Base-by-base conservation (phyloP, 345 rosid species). In the Eucalyptus fibrosa region DNA sequence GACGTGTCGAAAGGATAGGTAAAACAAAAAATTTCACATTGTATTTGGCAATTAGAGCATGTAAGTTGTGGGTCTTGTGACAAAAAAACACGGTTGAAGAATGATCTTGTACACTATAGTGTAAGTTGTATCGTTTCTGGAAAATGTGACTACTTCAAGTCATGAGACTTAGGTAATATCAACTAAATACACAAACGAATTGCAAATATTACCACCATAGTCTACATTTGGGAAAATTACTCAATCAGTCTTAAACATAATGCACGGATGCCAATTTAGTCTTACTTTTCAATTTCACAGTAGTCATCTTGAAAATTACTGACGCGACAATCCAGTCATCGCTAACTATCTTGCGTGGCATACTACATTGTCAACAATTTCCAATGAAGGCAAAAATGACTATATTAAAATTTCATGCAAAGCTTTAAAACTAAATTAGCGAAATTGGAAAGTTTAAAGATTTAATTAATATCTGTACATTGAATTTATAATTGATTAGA, bases 271-370 rank as follows among this genome's bases (percentile, higher is more conserved):
- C 30, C 19, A 65, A 65, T 65, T n/a, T 1, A 7, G 10, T 65
- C 21, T 53, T 28, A 62, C 4, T 28, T 28, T 62, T 3, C 9
- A 62, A 62, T 62, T 62, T 28, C 18, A 7, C 1, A 0, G 3
- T 62, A 28, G 18, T 62, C 69, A 12, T 62, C 30, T 6, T 1
- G 8, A 15, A 30, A 59, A 59, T 1, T 8, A 28, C 1, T 6
- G 1, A 59, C 7, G 3, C 0, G 15, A 53, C 23, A 28, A 21
- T 59, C 0, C 15, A 11, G 0, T 62, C 69, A 62, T 62, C 2
- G 18, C 69, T 3, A 0, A 15, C 17, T 7, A 30, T 62, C 9
- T 14, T 62, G 16, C 34, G 1, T 30, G 69, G 16, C 69, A 14
- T 62, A 62, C 9, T 28, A 7, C 18, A 3, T 28, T 28, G 3